A percentile compares a stretch with the other conserved stretches of the same genome.
Conservation (phyloP, 129 eudicot species). For the Oenanthe sinensis region DNA sequence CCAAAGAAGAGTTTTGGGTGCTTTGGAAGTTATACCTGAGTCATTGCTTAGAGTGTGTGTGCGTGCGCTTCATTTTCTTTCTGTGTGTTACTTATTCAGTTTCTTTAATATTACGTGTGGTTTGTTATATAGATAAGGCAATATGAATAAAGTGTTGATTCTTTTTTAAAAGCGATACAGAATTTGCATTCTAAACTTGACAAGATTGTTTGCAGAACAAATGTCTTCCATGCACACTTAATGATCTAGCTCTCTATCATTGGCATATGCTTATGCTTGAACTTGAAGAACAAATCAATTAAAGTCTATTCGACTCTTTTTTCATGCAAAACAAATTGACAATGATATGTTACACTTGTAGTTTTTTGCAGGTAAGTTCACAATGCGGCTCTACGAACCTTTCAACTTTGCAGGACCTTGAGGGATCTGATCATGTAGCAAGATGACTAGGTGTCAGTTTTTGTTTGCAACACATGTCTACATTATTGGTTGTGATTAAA, state of each 20-base stretch:
- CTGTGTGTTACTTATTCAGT: background rate
- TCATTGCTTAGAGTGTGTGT: slow-evolving; percentile 1
- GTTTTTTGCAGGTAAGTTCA: background rate
- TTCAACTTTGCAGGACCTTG: too few species aligned
- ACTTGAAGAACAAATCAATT: too few species aligned
- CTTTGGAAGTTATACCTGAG: slow-evolving; percentile 38
- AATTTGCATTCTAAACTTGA: background rate
- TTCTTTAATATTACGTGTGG: background rate
- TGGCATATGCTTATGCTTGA: background rate
- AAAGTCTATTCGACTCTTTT: too few species aligned
- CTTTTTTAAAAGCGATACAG: background rate
- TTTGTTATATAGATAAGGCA: background rate
- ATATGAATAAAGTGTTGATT: background rate
- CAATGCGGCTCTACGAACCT: too few species aligned
- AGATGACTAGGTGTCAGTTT: too few species aligned
- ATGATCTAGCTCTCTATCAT: background rate
- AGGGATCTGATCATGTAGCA: too few species aligned
- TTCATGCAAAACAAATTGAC: background rate
- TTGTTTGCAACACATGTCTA: too few species aligned
- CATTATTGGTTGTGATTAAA: too few species aligned
- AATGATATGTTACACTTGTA: background rate
- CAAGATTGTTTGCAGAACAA: background rate
- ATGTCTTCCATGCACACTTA: too few species aligned
- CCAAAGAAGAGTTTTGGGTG: slow-evolving; percentile 62
- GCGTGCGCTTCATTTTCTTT: background rate